phyloP scores from a whole-genome alignment of 768 basidiomycete genomes.

The Tremella yokohamensis region DNA sequence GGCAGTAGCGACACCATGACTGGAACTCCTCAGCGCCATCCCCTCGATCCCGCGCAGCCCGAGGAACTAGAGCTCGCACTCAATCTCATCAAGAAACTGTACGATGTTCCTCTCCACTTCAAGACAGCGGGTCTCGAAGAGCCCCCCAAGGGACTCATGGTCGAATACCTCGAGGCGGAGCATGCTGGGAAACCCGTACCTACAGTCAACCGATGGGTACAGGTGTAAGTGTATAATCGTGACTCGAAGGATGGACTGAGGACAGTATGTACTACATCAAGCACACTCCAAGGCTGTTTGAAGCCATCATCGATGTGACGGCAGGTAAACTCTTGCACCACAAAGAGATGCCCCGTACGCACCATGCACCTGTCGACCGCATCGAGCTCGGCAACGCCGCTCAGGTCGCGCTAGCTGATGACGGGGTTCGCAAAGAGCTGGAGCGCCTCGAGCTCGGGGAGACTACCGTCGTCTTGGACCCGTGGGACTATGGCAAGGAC shows the following conservation, averaged over 20 bases:
- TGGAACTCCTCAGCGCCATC: no score
- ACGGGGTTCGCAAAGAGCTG: constrained; percentile 3
- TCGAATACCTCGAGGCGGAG: constrained; percentile 9
- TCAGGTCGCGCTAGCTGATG: constrained; percentile 10
- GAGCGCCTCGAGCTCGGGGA: constrained; percentile 8
- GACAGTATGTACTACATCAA: no score
- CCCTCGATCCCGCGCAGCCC: constrained; percentile 13
- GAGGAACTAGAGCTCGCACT: constrained; percentile 13
- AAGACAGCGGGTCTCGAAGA: constrained; percentile 14
- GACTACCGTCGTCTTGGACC: constrained; percentile 2
- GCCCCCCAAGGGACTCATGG: constrained; percentile 9
- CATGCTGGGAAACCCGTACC: no score
- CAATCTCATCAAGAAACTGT: constrained; percentile 8
- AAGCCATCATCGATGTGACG: constrained; percentile 12
- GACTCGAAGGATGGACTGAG: no score
- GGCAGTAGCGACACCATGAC: no score
- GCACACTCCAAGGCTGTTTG: constrained; percentile 13
- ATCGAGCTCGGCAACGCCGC: not conserved
- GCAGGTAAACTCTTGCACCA: constrained; percentile 2
- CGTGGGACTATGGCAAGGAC: constrained; percentile 7
- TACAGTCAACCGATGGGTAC: no score
- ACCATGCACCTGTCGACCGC: constrained; percentile 3
- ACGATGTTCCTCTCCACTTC: constrained; percentile 15
- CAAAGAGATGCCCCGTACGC: constrained; percentile 1
- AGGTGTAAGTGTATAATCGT: no score